A percentile compares a stretch with the other conserved stretches of the same genome.
Conservation (phyloP, 1,284 basidiomycete genomes). For the Trametes polyzona region DNA sequence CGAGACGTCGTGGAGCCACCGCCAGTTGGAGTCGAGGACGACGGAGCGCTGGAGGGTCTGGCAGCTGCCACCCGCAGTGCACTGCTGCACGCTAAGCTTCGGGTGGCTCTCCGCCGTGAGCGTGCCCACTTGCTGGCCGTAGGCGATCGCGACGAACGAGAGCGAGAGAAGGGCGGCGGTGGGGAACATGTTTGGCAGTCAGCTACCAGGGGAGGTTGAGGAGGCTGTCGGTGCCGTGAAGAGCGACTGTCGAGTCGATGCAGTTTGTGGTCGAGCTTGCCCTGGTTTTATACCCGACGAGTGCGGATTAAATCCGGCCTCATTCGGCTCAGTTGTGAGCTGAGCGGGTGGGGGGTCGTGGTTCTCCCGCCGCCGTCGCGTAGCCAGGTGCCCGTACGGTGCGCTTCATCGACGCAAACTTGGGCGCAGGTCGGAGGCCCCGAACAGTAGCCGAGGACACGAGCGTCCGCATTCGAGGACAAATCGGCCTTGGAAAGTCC, state of each 20-base stretch:
- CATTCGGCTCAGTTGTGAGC: not conserved
- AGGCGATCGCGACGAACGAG: conserved; percentile 31
- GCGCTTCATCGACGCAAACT: not conserved
- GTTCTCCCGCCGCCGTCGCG: conserved; percentile 6
- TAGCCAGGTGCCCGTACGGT: not conserved
- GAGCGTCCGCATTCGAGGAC: not conserved
- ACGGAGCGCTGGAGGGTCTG: conserved; percentile 31
- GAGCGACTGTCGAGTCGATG: conserved; percentile 24
- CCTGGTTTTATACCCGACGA: conserved; percentile 13
- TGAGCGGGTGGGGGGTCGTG: not conserved
- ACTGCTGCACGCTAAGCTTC: conserved; percentile 35
- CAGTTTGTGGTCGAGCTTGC: not conserved
- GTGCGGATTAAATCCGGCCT: conserved; percentile 18
- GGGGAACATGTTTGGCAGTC: conserved; percentile 33
- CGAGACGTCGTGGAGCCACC: conserved; percentile 38
- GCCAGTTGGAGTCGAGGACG: conserved; percentile 44
- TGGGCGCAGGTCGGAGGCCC: not conserved
- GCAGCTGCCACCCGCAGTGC: conserved; percentile 32
- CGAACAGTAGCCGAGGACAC: conserved; percentile 18
- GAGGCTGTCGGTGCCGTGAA: conserved; percentile 5
- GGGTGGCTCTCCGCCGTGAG: conserved; percentile 41
- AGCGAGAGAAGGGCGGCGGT: conserved; percentile 31
- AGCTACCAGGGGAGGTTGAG: not conserved
- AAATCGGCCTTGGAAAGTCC: not conserved
- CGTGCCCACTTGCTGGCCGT: conserved; percentile 41